Evolutionary conservation across 371 early-diverging fungal species (phyloP).

Genomic region (Fennellomyces sp.): DNA sequence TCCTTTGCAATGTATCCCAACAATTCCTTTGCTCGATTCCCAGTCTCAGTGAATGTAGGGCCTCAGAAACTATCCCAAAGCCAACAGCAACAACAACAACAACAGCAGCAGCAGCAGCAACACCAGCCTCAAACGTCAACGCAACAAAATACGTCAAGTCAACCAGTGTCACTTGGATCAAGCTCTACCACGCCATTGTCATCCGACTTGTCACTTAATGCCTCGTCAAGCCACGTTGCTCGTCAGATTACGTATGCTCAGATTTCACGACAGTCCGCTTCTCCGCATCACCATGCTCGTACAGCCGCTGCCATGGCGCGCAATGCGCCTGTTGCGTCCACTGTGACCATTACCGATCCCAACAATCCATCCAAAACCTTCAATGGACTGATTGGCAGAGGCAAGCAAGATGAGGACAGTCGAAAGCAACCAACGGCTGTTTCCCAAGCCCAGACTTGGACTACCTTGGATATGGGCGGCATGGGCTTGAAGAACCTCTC

Average conservation of each 20-base stretch:
- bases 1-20: constrained; percentile 28
- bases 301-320: constrained; percentile 71
- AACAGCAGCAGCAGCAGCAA: constrained; percentile 7
- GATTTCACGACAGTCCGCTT: constrained; percentile 75
- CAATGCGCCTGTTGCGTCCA: constrained; percentile 48
- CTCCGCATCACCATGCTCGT: constrained; percentile 90
- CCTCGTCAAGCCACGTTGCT: constrained; percentile 62
- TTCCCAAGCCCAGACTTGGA: constrained; percentile 59
- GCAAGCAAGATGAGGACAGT: constrained; percentile 11
- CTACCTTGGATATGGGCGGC: constrained; percentile 88
- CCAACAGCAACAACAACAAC: constrained; percentile 26
- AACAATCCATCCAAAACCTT: constrained; percentile 59
- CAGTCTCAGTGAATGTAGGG: constrained; percentile 42
- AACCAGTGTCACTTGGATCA: background rate
- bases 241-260: constrained; percentile 75
- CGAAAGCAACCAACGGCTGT: constrained; percentile 8
- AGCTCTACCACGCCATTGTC: constrained; percentile 3
- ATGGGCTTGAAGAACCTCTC: constrained; percentile 88
- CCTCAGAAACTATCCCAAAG: constrained; percentile 5
- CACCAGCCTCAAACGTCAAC: constrained; percentile 17
- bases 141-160: background rate
- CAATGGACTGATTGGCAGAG: constrained; percentile 26
- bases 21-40: constrained; percentile 47
- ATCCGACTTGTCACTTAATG: constrained; percentile 7
- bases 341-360: constrained; percentile 67